phyloP scores from a whole-genome alignment of 768 basidiomycete species.

The Scleroderma bovista region DNA sequence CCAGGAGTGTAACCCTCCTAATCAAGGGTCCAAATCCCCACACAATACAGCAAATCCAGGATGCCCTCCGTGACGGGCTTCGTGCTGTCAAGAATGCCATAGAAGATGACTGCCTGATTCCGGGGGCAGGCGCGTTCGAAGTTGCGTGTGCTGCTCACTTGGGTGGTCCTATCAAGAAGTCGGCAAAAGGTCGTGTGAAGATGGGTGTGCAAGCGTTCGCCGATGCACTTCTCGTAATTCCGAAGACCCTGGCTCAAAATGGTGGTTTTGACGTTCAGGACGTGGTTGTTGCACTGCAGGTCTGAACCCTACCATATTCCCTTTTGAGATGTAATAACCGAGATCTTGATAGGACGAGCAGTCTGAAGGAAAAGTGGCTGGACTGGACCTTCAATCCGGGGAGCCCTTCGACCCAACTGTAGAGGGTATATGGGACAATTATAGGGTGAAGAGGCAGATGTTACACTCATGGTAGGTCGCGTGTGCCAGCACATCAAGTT shows the following conservation, averaged over 20 bases:
- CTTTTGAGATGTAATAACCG: constrained; percentile 6
- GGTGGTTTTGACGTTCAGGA: constrained; percentile 98
- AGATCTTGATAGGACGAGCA: constrained; percentile 67
- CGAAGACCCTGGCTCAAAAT: constrained; percentile 94
- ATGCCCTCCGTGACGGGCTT: constrained; percentile 95
- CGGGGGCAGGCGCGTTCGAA: constrained; percentile 98
- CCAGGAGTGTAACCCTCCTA: constrained; percentile 91
- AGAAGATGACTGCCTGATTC: constrained; percentile 83
- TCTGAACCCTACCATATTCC: constrained; percentile 24
- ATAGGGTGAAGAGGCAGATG: constrained; percentile 98
- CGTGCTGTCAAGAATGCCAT: constrained; percentile 95
- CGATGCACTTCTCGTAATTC: constrained; percentile 89
- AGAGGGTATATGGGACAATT: constrained; percentile 98
- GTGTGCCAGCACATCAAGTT: constrained; percentile 10
- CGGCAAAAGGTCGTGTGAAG: constrained; percentile 90
- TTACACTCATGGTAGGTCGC: constrained; percentile 82
- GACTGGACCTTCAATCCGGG: constrained; percentile 87
- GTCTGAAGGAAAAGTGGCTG: constrained; percentile 89
- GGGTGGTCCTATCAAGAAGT: constrained; percentile 70
- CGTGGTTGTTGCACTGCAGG: constrained; percentile 86
- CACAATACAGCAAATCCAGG: constrained; percentile 94
- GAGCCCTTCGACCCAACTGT: constrained; percentile 95
- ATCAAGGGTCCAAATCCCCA: constrained; percentile 98
- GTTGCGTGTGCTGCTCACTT: constrained; percentile 87
- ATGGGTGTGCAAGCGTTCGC: constrained; percentile 98